Evolutionary conservation across 164 flowering plant genomes (phyloP).

Genomic region (Annona squamosa): DNA sequence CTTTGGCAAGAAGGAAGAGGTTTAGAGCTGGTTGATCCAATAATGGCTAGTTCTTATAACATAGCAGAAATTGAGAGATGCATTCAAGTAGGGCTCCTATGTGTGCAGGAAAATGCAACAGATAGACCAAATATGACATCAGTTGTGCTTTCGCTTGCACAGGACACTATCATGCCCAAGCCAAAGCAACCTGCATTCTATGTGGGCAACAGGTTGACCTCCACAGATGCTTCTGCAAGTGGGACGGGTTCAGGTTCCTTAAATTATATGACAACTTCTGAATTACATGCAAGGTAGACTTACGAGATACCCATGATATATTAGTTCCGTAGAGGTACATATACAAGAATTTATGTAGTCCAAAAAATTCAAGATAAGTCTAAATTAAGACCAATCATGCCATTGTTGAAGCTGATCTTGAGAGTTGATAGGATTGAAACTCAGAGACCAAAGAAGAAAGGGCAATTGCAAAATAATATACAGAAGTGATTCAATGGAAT

Average conservation of each 20-base stretch:
- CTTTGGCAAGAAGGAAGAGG: slow-evolving; percentile 9
- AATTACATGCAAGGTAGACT: background rate
- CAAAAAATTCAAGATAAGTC: too few relatives aligned
- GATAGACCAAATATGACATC: slow-evolving; percentile 13
- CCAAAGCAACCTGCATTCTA: slow-evolving; percentile 12
- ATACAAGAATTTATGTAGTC: too few relatives aligned
- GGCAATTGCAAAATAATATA: too few relatives aligned
- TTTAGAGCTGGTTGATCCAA: slow-evolving; percentile 5
- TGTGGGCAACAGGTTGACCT: background rate
- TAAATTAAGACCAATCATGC: too few relatives aligned
- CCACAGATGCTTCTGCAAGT: background rate
- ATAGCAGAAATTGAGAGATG: slow-evolving; percentile 6
- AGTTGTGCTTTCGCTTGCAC: slow-evolving; percentile 10
- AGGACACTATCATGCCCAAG: slow-evolving; percentile 20
- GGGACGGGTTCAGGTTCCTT: background rate
- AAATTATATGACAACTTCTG: background rate
- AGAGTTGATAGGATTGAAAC: too few relatives aligned
- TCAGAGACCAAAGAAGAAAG: too few relatives aligned
- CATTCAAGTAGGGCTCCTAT: slow-evolving; percentile 12
- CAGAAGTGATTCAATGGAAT: too few relatives aligned
- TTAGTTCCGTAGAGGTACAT: background rate
- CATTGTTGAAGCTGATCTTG: too few relatives aligned
- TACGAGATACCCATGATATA: background rate
- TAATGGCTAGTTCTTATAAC: background rate
- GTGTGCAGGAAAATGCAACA: slow-evolving; percentile 10